Evolutionary conservation across 2,329 filamentous ascomycete genomes (phyloP).

Genomic region (Pseudocercospora crystallina): DNA sequence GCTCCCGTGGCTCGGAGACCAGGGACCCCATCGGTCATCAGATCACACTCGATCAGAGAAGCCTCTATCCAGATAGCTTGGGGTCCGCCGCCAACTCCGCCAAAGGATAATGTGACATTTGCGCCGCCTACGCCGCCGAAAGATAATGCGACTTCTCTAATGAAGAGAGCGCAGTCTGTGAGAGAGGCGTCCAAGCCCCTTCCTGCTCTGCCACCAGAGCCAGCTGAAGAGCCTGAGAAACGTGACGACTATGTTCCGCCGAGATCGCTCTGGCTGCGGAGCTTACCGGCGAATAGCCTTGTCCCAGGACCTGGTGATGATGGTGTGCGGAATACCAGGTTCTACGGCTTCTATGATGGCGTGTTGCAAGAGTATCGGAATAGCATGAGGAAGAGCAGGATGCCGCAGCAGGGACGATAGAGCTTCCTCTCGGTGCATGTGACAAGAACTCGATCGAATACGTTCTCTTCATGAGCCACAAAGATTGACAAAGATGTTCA

Average conservation of each 20-base stretch:
- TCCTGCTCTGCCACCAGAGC: not conserved
- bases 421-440: no score
- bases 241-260: conserved; percentile 11
- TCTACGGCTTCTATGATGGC: conserved; percentile 29
- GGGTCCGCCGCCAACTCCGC: not conserved
- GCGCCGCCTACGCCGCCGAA: not conserved
- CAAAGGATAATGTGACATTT: not conserved
- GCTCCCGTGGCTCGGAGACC: conserved; percentile 8
- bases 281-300: conserved; percentile 8
- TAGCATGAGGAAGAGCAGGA: no score
- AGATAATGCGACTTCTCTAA: not conserved
- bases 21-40: conserved; percentile 7
- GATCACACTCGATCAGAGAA: not conserved
- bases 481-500: no score
- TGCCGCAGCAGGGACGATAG: no score
- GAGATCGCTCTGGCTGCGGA: conserved; percentile 12
- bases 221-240: not conserved
- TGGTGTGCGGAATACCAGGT: conserved; percentile 20
- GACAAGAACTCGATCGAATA: no score
- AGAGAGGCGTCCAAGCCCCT: not conserved
- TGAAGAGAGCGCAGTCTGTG: not conserved
- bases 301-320: not conserved
- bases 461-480: no score
- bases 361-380: conserved; percentile 20
- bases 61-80: not conserved